Evolutionary conservation across 2,329 filamentous ascomycete genomes (phyloP).

Genomic region (Domatiomyces globalis): DNA sequence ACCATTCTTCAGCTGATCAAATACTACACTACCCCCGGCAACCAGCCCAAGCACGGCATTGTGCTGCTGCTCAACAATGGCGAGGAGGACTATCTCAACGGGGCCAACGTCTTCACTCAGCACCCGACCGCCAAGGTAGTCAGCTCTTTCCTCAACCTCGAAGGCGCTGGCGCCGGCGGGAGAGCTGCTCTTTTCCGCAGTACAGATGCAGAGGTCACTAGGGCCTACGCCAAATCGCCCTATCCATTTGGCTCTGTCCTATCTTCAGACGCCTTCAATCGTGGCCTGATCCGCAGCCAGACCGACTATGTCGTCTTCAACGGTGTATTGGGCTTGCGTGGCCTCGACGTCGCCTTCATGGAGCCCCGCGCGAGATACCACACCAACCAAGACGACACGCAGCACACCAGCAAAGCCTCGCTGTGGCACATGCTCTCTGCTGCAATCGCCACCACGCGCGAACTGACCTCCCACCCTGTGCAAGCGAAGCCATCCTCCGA

Average conservation of each 20-base stretch:
- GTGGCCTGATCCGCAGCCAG: constrained; percentile 63
- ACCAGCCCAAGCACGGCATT: constrained; percentile 64
- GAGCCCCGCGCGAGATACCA: constrained; percentile 77
- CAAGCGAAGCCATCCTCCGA: constrained; percentile 8
- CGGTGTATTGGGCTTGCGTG: constrained; percentile 62
- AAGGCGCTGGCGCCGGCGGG: constrained; percentile 85
- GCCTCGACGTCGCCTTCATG: constrained; percentile 85
- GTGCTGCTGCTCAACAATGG: constrained; percentile 86
- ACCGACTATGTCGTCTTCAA: constrained; percentile 84
- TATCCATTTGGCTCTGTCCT: constrained; percentile 76
- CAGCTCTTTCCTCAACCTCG: constrained; percentile 83
- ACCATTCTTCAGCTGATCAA: constrained; percentile 71
- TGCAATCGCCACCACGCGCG: constrained; percentile 58
- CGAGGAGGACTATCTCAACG: constrained; percentile 84
- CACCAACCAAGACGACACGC: constrained; percentile 72
- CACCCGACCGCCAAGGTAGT: constrained; percentile 68
- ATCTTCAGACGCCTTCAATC: constrained; percentile 68
- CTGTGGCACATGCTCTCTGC: constrained; percentile 94
- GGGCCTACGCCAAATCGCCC: constrained; percentile 55
- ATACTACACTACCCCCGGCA: constrained; percentile 61
- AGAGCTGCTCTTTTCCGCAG: constrained; percentile 75
- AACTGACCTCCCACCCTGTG: constrained; percentile 50
- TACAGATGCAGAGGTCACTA: constrained; percentile 74
- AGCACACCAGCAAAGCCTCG: constrained; percentile 51
- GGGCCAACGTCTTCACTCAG: constrained; percentile 69